A percentile compares a stretch with the other conserved stretches of the same genome.
These are phyloP conservation scores for Bipolaris victoriae DNA, from an alignment of 2,329 filamentous ascomycete species.

Conservation along the genomic window DNA sequence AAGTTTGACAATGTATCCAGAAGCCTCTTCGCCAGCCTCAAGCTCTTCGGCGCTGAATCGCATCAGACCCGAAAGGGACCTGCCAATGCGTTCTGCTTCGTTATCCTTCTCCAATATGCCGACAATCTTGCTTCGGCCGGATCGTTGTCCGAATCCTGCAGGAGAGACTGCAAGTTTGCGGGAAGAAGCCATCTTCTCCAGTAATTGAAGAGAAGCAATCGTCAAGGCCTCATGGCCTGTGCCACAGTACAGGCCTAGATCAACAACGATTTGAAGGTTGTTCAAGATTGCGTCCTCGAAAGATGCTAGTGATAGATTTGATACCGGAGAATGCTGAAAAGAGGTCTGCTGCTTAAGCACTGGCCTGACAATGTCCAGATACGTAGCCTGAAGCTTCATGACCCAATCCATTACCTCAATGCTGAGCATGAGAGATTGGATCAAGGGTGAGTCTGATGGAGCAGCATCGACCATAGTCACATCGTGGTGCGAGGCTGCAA, in stretches of 20 bases:
- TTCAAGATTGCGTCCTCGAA: slow-evolving; percentile 92
- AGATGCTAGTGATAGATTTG: slow-evolving; percentile 78
- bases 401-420: slow-evolving; percentile 84
- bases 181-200: slow-evolving; percentile 87
- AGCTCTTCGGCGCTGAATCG: slow-evolving; percentile 70
- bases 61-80: slow-evolving; percentile 73
- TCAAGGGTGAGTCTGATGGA: slow-evolving; percentile 77
- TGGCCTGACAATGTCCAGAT: slow-evolving; percentile 85
- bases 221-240: slow-evolving; percentile 82
- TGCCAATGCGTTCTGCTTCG: slow-evolving; percentile 79
- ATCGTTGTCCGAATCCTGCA: slow-evolving; percentile 65
- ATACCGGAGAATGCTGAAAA: slow-evolving; percentile 65
- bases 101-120: slow-evolving; percentile 84
- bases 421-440: slow-evolving; percentile 78
- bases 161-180: slow-evolving; percentile 77
- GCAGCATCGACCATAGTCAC: slow-evolving; percentile 73
- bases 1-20: slow-evolving; percentile 80
- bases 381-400: slow-evolving; percentile 87
- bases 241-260: slow-evolving; percentile 85
- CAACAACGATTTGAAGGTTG: slow-evolving; percentile 77
- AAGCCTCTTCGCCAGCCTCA: slow-evolving; percentile 70
- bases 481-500: slow-evolving; percentile 79
- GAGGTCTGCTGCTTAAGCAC: slow-evolving; percentile 71
- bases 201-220: slow-evolving; percentile 76
- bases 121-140: slow-evolving; percentile 81